Evolutionary conservation across 768 basidiomycete species (phyloP).

Genomic region (Naganishia randhawae): DNA sequence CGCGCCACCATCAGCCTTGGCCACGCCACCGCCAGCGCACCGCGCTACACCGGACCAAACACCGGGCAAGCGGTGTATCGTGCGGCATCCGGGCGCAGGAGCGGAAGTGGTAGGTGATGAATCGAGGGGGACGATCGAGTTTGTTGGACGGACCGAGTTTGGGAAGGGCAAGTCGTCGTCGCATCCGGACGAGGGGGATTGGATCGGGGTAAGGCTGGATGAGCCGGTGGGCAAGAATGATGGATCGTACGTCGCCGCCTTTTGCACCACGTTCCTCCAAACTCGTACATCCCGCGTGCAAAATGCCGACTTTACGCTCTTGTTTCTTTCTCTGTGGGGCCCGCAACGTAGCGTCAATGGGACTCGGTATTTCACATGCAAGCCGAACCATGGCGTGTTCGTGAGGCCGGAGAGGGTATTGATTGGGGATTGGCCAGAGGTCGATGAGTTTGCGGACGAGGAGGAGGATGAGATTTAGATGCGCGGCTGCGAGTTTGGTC

Average conservation of each 20-base stretch:
- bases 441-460: constrained; percentile 67
- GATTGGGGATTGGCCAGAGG: constrained; percentile 80
- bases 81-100: neutral
- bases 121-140: constrained; percentile 80
- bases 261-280: neutral
- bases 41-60: constrained; percentile 17
- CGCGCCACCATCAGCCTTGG: constrained; percentile 51
- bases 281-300: neutral
- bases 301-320: neutral
- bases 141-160: constrained; percentile 75
- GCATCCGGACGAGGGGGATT: constrained; percentile 55
- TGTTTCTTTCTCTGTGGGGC: neutral
- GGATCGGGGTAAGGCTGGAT: constrained; percentile 93
- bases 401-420: constrained; percentile 75
- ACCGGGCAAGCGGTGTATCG: constrained; percentile 23
- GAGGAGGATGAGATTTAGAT: constrained; percentile 58
- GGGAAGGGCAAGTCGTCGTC: constrained; percentile 56
- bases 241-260: constrained; percentile 68
- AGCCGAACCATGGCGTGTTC: constrained; percentile 74
- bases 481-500: neutral
- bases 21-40: constrained; percentile 30
- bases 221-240: constrained; percentile 95
- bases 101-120: constrained; percentile 55
- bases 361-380: constrained; percentile 77
- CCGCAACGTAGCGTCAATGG: constrained; percentile 65